Percentiles rank a stretch among this genome's conserved stretches.
phyloP scores from a whole-genome alignment of 1,139 yeast genomes.

The Pichia sorboxylosa region DNA sequence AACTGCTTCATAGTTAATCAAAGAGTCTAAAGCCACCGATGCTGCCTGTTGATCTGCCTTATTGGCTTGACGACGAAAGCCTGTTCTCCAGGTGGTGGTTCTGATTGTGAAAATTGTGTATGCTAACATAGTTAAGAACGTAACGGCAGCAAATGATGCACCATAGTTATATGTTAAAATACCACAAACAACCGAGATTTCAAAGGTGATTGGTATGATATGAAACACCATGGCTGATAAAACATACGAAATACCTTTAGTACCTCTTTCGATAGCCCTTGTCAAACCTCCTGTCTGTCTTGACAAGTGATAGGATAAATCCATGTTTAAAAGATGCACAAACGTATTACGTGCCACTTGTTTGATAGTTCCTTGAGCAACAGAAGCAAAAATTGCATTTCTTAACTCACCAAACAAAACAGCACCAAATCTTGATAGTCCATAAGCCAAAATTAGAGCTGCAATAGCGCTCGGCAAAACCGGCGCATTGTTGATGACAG shows the following conservation, averaged over 20 bases:
- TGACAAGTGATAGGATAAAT: constrained; percentile 78
- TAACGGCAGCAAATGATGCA: constrained; percentile 74
- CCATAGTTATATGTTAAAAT: constrained; percentile 91
- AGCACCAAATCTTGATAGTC: constrained; percentile 89
- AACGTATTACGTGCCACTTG: constrained; percentile 85
- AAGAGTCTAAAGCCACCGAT: constrained; percentile 83
- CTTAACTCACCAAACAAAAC: constrained; percentile 88
- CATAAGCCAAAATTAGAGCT: constrained; percentile 75
- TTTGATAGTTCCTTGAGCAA: constrained; percentile 89
- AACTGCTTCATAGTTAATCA: constrained; percentile 89
- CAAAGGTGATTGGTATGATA: constrained; percentile 84
- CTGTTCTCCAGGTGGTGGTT: constrained; percentile 95
- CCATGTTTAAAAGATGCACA: constrained; percentile 69
- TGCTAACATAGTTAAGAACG: constrained; percentile 76
- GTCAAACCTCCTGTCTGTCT: constrained; percentile 95
- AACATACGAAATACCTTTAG: constrained; percentile 91
- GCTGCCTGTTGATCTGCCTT: constrained; percentile 93
- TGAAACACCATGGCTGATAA: constrained; percentile 94
- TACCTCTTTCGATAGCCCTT: constrained; percentile 94
- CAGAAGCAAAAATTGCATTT: constrained; percentile 90
- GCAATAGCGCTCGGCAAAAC: constrained; percentile 52
- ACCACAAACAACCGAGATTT: constrained; percentile 87
- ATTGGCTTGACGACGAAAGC: constrained; percentile 82
- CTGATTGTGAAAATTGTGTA: constrained; percentile 78
- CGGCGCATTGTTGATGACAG: constrained; percentile 10